These are phyloP conservation scores for Catunica adiposa DNA, from an alignment of 2,329 filamentous ascomycete genomes.

Conservation along the genomic window DNA sequence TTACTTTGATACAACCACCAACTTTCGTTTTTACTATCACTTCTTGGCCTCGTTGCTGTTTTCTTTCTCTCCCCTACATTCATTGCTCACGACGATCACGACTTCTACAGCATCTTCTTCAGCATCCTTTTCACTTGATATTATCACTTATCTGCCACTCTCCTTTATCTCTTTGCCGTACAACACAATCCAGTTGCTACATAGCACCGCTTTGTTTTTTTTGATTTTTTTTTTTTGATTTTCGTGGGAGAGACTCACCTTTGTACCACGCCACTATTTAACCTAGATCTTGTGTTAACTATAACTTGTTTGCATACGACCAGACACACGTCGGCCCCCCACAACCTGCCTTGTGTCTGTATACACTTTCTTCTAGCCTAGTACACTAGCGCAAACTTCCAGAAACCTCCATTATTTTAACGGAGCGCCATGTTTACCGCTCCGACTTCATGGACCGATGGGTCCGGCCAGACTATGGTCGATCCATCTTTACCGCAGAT, in stretches of 20 bases:
- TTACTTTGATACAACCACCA: neutral
- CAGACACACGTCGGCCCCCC: neutral
- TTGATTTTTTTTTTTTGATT: too few relatives aligned
- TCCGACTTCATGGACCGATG: conserved; percentile 14
- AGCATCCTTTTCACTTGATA: neutral
- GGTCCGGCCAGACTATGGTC: conserved; percentile 5
- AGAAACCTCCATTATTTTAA: neutral
- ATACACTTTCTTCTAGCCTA: neutral
- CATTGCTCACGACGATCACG: neutral
- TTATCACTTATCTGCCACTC: neutral
- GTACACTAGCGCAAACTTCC: neutral
- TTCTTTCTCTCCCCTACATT: neutral
- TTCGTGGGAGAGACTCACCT: neutral
- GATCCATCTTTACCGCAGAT: conserved; percentile 13
- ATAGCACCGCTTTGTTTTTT: neutral
- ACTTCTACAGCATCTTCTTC: neutral
- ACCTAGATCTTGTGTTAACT: neutral
- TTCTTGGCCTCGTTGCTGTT: neutral
- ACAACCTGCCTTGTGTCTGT: neutral
- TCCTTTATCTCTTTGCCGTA: neutral
- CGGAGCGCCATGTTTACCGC: conserved; percentile 13
- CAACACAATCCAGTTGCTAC: neutral
- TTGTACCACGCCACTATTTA: neutral
- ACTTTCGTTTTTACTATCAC: neutral
- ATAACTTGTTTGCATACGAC: neutral